Percentiles rank a stretch among this genome's conserved stretches.
These are phyloP conservation scores for Paramecium octaurelia DNA, from an alignment of 73 alveolate genomes.

Conservation along the genomic window DNA sequence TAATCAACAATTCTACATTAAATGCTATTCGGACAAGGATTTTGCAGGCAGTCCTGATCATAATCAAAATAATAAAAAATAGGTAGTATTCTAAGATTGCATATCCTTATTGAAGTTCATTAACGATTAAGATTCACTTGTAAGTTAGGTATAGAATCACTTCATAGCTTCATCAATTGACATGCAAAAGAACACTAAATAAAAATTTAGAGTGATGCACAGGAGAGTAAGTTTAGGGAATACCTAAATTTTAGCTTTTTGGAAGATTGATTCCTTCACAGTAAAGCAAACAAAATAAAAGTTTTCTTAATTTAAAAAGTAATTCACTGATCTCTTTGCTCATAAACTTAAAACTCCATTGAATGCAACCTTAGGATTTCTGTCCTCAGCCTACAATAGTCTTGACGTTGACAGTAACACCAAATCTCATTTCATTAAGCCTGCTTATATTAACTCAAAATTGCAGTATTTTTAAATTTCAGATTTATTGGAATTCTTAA, in stretches of 20 bases:
- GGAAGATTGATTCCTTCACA: background rate
- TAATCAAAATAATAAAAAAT: background rate
- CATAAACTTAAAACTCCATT: constrained; percentile 31
- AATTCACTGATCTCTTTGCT: background rate
- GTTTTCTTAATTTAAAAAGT: background rate
- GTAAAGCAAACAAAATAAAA: background rate
- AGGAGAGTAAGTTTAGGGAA: background rate
- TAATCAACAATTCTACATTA: background rate
- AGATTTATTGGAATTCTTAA: background rate
- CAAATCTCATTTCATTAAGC: background rate
- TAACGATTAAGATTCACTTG: background rate
- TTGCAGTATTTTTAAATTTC: background rate
- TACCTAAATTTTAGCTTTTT: background rate
- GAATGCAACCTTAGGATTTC: background rate
- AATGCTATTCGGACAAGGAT: background rate
- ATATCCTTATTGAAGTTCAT: background rate
- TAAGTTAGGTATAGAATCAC: background rate
- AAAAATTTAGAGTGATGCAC: background rate
- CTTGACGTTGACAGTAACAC: background rate
- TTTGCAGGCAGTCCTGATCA: background rate
- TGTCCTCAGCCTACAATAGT: background rate
- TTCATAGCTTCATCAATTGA: background rate
- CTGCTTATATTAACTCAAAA: background rate
- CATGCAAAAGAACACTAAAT: background rate
- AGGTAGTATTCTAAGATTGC: background rate